Evolutionary conservation across 169 alveolate species (phyloP), one percentile per base, ranked within the genome.

Genomic region (Cryptosporidium sp.): DNA sequence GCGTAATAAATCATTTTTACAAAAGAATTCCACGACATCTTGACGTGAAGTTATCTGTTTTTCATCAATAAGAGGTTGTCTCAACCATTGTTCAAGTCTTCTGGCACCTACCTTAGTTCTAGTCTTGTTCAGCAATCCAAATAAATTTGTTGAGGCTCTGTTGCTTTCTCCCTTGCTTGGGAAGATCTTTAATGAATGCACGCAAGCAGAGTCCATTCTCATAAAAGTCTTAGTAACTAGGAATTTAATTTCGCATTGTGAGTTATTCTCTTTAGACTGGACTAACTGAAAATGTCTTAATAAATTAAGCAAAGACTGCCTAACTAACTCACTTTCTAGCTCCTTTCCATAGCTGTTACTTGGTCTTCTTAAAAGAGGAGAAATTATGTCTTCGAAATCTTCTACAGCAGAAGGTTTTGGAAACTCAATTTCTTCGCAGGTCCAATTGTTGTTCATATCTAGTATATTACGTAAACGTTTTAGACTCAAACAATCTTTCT

Each of bases 91-190:
- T 86, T 94, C 94, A 65, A 98, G 94, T 71, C 96, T 89, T 67
- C 98, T 94, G 1, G 94, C 91, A 10, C 99, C 99, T 43, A 97
- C 93, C 67, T 94, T 65, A 23, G 99, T 97, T 69, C 97, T 94
- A 70, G 99, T 96, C 84, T 95, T 93, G 93, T 97, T 97, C 85
- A 97, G 91, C 55, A 97, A 69, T 51, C 96, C 97, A 84, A 93
- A 94, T 59, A 97, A 69, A 55, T 75, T 51, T 21, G 86, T 70
- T 14, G 89, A 43, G 4, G 75, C 35, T 26, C 37, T 58, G 12
- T 18, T 45, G 26, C 89, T 62, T 31, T 80, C 89, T 41, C 75
- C 89, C 26, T 80, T 80, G 31, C 35, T 37, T 18, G 89, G 89
- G n/a, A 80, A 62, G 8, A 80, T 80, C 52, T 31, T 58, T 33